These are phyloP conservation scores for Globisporangium ultimum DNA, from an alignment of 352 stramenopile species.

Conservation along the genomic window DNA sequence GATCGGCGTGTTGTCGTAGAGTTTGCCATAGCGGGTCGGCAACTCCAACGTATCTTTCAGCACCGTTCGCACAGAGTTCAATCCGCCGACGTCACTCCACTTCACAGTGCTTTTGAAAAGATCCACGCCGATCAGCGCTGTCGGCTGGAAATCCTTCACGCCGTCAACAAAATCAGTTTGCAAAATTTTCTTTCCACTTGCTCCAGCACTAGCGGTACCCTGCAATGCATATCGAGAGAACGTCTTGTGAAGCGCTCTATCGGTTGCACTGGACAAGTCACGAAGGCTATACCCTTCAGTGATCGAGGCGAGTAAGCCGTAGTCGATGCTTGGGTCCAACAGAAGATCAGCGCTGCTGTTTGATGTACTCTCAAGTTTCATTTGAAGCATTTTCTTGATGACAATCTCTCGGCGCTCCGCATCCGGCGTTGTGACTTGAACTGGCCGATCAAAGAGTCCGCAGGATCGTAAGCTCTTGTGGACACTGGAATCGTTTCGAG, in stretches of 20 bases:
- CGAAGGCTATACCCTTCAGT: constrained; percentile 83
- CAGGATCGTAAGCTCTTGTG: constrained; percentile 61
- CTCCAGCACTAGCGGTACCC: not conserved
- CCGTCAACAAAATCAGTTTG: constrained; percentile 74
- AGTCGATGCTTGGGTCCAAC: constrained; percentile 62
- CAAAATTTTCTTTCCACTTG: constrained; percentile 21
- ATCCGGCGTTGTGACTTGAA: constrained; percentile 59
- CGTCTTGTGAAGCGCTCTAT: constrained; percentile 64
- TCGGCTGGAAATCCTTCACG: constrained; percentile 77
- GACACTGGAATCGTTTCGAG: constrained; percentile 57
- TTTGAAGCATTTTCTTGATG: constrained; percentile 53
- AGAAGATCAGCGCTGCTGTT: constrained; percentile 14
- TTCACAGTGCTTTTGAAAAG: constrained; percentile 85
- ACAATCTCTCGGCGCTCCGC: constrained; percentile 59
- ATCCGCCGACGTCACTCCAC: constrained; percentile 86
- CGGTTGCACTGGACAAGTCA: constrained; percentile 65
- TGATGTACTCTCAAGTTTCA: constrained; percentile 29
- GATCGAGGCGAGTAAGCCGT: constrained; percentile 48
- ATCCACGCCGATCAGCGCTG: constrained; percentile 73
- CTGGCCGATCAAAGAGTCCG: constrained; percentile 66
- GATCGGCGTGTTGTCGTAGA: constrained; percentile 81
- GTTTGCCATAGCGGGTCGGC: constrained; percentile 68
- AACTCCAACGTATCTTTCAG: constrained; percentile 90
- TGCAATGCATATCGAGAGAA: constrained; percentile 36
- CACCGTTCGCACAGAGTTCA: constrained; percentile 73